Evolutionary conservation across 257 asterid species (phyloP).

Genomic region (Pogostemon cablin): DNA sequence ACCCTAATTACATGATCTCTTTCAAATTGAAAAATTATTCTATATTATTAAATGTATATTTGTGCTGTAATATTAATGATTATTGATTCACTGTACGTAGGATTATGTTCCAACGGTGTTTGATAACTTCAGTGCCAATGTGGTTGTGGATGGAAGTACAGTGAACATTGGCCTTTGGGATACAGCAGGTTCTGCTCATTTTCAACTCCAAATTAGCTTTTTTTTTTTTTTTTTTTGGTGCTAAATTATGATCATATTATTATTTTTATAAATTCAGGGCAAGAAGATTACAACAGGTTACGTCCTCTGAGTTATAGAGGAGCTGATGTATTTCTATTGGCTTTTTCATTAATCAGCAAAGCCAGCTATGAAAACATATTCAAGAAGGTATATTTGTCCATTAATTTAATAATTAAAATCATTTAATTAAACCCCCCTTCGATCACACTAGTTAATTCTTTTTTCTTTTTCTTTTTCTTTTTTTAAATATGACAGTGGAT

Average conservation of each 20-base stretch:
- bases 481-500: constrained; percentile 60
- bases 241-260: background rate
- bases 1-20: background rate
- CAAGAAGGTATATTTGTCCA: constrained; percentile 55
- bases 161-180: constrained; percentile 94
- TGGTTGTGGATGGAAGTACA: constrained; percentile 84
- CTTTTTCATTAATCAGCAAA: constrained; percentile 80
- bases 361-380: constrained; percentile 83
- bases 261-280: constrained; percentile 52
- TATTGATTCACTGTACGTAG: constrained; percentile 28
- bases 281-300: constrained; percentile 86
- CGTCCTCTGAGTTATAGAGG: constrained; percentile 91
- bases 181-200: constrained; percentile 62
- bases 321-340: constrained; percentile 78
- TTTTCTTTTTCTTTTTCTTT: too few relatives aligned
- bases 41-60: background rate
- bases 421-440: too few relatives aligned
- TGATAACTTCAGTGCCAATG: constrained; percentile 88
- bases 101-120: constrained; percentile 92
- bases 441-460: too few relatives aligned
- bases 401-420: background rate
- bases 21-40: background rate
- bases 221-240: background rate
- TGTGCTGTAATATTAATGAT: background rate
- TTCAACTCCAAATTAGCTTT: background rate